Conservation (phyloP, 805 yeast genomes). For the Grigorovia transvaalensis region DNA sequence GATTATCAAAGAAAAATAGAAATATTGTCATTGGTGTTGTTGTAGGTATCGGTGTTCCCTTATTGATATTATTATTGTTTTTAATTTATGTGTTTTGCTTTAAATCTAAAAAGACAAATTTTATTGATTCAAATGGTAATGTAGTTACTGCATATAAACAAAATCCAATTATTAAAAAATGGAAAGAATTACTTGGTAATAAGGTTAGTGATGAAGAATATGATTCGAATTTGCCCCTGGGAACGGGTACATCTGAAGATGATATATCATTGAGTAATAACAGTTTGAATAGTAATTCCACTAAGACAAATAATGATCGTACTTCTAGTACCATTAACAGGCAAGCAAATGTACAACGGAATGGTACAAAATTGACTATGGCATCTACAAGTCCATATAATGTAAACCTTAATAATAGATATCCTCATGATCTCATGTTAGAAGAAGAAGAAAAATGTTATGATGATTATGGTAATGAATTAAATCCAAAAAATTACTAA, state of each 20-base stretch:
- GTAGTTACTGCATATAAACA: constrained; percentile 21
- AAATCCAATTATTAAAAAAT: constrained; percentile 15
- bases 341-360: neutral
- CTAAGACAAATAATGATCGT: neutral
- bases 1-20: constrained; percentile 37
- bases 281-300: neutral
- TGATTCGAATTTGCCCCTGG: constrained; percentile 19
- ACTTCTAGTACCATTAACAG: neutral
- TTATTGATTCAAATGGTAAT: constrained; percentile 25
- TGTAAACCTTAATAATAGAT: neutral
- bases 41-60: constrained; percentile 59
- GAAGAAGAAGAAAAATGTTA: constrained; percentile 18
- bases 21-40: constrained; percentile 55
- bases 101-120: constrained; percentile 19
- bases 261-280: constrained; percentile 2
- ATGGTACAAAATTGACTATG: neutral
- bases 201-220: constrained; percentile 16
- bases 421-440: constrained; percentile 13
- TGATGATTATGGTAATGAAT: constrained; percentile 17
- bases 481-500: constrained; percentile 17
- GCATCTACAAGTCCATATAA: neutral
- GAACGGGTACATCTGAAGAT: constrained; percentile 9
- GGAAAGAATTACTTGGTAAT: constrained; percentile 17
- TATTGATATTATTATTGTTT: constrained; percentile 21
- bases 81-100: constrained; percentile 17